Percentiles rank a stretch among this genome's conserved stretches.
Conservation (phyloP, 495 filamentous ascomycete genomes). For the Penicillium psychrofluorescens region DNA sequence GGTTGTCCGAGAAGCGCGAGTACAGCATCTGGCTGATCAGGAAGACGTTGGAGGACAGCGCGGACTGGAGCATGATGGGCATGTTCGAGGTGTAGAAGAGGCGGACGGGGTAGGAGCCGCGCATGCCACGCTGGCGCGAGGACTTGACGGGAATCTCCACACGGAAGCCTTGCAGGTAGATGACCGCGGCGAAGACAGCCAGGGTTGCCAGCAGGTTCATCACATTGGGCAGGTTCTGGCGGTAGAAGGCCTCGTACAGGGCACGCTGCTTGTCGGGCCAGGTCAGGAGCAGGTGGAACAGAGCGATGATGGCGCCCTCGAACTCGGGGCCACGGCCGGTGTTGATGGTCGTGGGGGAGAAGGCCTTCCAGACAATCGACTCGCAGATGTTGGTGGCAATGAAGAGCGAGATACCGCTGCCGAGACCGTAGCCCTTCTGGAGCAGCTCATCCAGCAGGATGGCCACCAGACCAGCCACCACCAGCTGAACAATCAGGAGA, state of each 20-base stretch:
- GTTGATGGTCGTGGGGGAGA: slow-evolving; percentile 98
- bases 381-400: slow-evolving; percentile 99
- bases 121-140: slow-evolving; percentile 95
- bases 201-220: slow-evolving; percentile 97
- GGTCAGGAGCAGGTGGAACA: slow-evolving; percentile 96
- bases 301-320: slow-evolving; percentile 96
- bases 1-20: slow-evolving; percentile 96
- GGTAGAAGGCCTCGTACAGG: slow-evolving; percentile 96
- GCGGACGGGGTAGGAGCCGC: slow-evolving; percentile 68
- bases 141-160: slow-evolving; percentile 99
- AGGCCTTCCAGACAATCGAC: slow-evolving; percentile 99
- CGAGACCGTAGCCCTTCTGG: slow-evolving; percentile 98
- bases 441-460: slow-evolving; percentile 98
- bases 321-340: slow-evolving; percentile 98
- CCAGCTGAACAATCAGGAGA: slow-evolving; percentile 92
- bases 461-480: slow-evolving; percentile 94
- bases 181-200: slow-evolving; percentile 89
- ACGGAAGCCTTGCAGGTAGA: slow-evolving; percentile 99
- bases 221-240: slow-evolving; percentile 99
- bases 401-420: slow-evolving; percentile 97
- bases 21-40: slow-evolving; percentile 98
- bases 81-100: slow-evolving; percentile 63
- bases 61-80: slow-evolving; percentile 99
- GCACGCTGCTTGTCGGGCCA: slow-evolving; percentile 98
- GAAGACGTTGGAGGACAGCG: slow-evolving; percentile 98